Base-by-base conservation (phyloP, 768 basidiomycete species). In the Gloeostereum incarnatum region DNA sequence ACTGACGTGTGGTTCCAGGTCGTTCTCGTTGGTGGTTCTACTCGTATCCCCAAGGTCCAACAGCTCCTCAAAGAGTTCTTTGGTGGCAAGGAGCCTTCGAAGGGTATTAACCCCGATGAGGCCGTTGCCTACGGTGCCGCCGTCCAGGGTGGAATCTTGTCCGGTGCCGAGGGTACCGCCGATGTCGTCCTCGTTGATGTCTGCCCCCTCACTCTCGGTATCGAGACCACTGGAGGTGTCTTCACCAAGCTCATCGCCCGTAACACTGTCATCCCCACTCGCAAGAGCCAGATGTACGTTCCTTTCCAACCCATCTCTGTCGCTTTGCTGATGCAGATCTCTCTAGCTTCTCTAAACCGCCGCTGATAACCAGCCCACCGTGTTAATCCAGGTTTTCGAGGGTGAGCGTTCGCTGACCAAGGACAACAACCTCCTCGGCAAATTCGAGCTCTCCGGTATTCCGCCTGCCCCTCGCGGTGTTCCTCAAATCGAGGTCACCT, bases 31-130 rank as follows among this genome's bases (percentile, higher is more conserved):
- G 91, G 91, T 61, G 91, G 91, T 62, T 98, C 94, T 20, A 99
- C 94, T 50, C 93, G 94, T 81, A 99, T 99, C 53, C 94, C 94
- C 62, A 96, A 96, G 71, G 91, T 99, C 47, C 93, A 97, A 56
- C 89, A 96, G 54, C 88, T 98, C 59, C 80, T 99, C 57, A 92
- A 91, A 64, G 93, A 98, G 59, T 97, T 78, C 73, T 99, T 98
- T 63, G 81, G 76, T 49, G 85, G 90, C 58, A 96, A 88, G 70
- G 94, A 97, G 60, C 92, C 92, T 38, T 93, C 93, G 45, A 93
- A 91, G 74, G 86, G 88, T 48, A 99, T 97, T 69, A 97, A 99
- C 75, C 92, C 93, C 38, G 94, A 99, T 60, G 94, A 99, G 69
- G 94, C 94, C 45, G 94, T 99, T 49, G 92, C 94, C 32, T 97